These are phyloP conservation scores for Nannochloropsis gaditana DNA, from an alignment of 108 stramenopile genomes.

Conservation along the genomic window DNA sequence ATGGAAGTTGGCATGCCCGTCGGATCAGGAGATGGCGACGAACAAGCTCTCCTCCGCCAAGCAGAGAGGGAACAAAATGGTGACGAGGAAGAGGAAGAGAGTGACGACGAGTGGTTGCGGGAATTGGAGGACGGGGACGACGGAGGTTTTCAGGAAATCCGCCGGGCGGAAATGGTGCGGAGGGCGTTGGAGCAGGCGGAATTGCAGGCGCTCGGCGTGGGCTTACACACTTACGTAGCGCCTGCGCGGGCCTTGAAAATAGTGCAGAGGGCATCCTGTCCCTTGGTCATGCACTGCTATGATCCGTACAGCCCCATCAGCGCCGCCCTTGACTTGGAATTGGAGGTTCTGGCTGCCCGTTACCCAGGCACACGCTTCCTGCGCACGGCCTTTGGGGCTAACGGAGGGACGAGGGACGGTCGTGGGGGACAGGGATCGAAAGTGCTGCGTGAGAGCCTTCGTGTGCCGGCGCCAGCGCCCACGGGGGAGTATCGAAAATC, in stretches of 20 bases:
- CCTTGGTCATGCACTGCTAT: not conserved
- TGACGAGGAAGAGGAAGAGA: not conserved
- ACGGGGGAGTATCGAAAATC: not conserved
- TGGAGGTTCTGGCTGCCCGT: not conserved
- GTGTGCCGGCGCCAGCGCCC: not conserved
- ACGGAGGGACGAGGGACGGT: no score
- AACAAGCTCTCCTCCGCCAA: not conserved
- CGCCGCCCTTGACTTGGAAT: not conserved
- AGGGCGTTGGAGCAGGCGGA: not conserved
- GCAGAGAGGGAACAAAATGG: no score
- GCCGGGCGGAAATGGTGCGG: not conserved
- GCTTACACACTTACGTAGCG: not conserved
- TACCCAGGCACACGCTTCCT: not conserved
- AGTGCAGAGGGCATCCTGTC: not conserved
- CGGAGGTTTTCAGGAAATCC: slow-evolving; percentile 17
- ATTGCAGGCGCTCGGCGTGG: not conserved
- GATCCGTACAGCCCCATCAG: not conserved
- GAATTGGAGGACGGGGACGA: not conserved
- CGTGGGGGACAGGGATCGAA: not conserved
- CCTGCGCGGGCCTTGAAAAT: not conserved
- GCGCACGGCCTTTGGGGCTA: not conserved
- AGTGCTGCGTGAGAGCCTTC: not conserved
- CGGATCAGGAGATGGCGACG: not conserved
- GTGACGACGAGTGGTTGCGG: not conserved
- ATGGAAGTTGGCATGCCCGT: not conserved